Conservation (phyloP, 495 filamentous ascomycete species). For the Hypoxylon cercidicola region DNA sequence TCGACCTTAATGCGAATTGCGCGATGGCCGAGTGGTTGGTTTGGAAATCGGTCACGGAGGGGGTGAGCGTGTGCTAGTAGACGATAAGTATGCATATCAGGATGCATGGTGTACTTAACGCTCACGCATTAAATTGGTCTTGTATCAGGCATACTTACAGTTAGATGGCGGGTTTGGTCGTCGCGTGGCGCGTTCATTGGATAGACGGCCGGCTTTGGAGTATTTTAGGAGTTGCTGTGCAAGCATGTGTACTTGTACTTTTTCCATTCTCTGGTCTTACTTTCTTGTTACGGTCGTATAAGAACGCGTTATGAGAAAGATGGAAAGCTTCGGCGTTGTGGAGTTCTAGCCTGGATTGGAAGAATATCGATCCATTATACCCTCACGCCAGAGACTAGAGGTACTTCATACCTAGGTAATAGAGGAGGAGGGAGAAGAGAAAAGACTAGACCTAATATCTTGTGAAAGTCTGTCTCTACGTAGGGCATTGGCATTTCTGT, state of each 20-base stretch:
- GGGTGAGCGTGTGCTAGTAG: conserved; percentile 6
- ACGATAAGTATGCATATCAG: conserved; percentile 4
- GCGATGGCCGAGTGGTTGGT: neutral
- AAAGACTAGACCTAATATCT: neutral
- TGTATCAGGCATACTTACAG: neutral
- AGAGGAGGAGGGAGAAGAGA: neutral
- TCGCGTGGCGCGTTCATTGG: too few relatives aligned
- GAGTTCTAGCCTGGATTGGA: neutral
- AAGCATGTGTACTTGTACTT: neutral
- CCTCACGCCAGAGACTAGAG: conserved; percentile 10
- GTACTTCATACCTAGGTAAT: neutral
- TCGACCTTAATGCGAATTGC: conserved; percentile 19
- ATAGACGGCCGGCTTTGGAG: too few relatives aligned
- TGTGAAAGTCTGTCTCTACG: conserved; percentile 3
- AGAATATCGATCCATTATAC: conserved; percentile 5
- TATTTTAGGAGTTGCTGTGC: too few relatives aligned
- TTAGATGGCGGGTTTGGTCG: neutral
- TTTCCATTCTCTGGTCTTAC: neutral
- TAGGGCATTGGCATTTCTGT: conserved; percentile 19
- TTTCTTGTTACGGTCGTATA: neutral
- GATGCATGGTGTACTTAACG: neutral
- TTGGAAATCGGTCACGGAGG: neutral
- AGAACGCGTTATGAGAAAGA: neutral
- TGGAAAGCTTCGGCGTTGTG: neutral
- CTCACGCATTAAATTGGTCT: neutral